Evolutionary conservation across 2,329 filamentous ascomycete species (phyloP).

Genomic region (Ophiostoma montium): DNA sequence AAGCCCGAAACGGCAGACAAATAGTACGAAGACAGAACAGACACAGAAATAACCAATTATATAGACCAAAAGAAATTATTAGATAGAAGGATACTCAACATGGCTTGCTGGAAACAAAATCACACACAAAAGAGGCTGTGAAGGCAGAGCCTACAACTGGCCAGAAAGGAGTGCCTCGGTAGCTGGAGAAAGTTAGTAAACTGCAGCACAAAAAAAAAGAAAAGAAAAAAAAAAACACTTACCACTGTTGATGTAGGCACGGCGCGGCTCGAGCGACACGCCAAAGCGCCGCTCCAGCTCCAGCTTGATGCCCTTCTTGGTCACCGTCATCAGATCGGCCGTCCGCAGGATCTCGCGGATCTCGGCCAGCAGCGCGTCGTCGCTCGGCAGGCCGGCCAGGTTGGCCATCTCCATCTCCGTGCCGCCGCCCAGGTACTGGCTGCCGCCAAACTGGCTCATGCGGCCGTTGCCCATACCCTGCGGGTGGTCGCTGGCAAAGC

Average conservation of each 20-base stretch:
- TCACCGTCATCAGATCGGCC: conserved; percentile 92
- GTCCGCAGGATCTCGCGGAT: conserved; percentile 87
- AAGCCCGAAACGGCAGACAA: neutral
- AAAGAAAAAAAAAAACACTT: conserved; percentile 27
- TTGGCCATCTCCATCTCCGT: conserved; percentile 57
- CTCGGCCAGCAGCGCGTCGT: conserved; percentile 82
- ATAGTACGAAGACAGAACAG: neutral
- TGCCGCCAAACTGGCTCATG: conserved; percentile 46
- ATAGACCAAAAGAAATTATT: conserved; percentile 1
- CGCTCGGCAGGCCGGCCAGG: conserved; percentile 63
- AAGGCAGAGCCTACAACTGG: conserved; percentile 39
- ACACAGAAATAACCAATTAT: neutral
- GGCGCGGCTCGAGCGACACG: conserved; percentile 70
- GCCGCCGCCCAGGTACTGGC: conserved; percentile 39
- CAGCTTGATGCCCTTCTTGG: conserved; percentile 94
- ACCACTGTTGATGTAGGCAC: conserved; percentile 89
- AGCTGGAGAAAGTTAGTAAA: conserved; percentile 28
- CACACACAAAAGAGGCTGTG: neutral
- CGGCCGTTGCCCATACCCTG: conserved; percentile 54
- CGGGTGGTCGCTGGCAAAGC: conserved; percentile 29
- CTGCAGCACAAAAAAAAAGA: neutral
- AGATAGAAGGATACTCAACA: conserved; percentile 1
- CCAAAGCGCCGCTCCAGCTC: conserved; percentile 88
- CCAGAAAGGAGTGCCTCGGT: conserved; percentile 70
- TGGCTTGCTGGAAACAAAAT: neutral